Evolutionary conservation across 1,284 basidiomycete species (phyloP).

Genomic region (Tetrapyrgos nigripes): DNA sequence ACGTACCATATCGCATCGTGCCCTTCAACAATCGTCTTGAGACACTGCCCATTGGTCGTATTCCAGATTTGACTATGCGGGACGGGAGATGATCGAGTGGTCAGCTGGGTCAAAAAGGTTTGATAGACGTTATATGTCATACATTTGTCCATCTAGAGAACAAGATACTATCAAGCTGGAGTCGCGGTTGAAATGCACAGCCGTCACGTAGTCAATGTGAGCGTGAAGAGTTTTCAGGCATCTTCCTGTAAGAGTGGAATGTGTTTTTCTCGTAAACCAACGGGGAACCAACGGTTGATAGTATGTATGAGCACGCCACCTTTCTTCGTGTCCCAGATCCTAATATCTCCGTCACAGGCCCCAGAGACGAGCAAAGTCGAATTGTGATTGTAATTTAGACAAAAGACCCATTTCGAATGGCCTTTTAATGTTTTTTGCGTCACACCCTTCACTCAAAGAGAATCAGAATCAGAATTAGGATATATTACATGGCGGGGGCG

Average conservation of each 20-base stretch:
- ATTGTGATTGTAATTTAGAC: slow-evolving; percentile 88
- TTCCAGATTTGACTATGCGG: slow-evolving; percentile 91
- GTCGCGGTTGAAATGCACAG: slow-evolving; percentile 93
- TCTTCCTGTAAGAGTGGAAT: too few species aligned
- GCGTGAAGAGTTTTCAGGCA: slow-evolving; percentile 87
- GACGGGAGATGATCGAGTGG: slow-evolving; percentile 8
- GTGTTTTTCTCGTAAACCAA: too few species aligned
- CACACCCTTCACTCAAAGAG: slow-evolving; percentile 60
- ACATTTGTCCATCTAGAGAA: slow-evolving; percentile 95
- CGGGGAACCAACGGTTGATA: too few species aligned
- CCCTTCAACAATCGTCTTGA: slow-evolving; percentile 95
- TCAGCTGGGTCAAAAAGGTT: slow-evolving; percentile 1
- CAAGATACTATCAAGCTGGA: slow-evolving; percentile 92
- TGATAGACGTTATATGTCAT: slow-evolving; percentile 18
- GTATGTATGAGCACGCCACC: slow-evolving; percentile 47
- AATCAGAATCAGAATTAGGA: slow-evolving; percentile 11
- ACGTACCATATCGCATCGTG: slow-evolving; percentile 86
- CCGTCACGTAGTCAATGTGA: slow-evolving; percentile 94
- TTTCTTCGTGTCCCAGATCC: slow-evolving; percentile 89
- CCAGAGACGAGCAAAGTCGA: slow-evolving; percentile 92
- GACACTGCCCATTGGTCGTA: slow-evolving; percentile 89
- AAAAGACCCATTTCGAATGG: slow-evolving; percentile 91
- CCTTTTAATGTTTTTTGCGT: slow-evolving; percentile 74
- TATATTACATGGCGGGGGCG: slow-evolving; percentile 12
- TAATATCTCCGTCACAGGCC: slow-evolving; percentile 90